Percentiles rank a stretch among this genome's conserved stretches.
phyloP scores from a whole-genome alignment of 1,284 basidiomycete genomes.

The Ganoderma sinense region DNA sequence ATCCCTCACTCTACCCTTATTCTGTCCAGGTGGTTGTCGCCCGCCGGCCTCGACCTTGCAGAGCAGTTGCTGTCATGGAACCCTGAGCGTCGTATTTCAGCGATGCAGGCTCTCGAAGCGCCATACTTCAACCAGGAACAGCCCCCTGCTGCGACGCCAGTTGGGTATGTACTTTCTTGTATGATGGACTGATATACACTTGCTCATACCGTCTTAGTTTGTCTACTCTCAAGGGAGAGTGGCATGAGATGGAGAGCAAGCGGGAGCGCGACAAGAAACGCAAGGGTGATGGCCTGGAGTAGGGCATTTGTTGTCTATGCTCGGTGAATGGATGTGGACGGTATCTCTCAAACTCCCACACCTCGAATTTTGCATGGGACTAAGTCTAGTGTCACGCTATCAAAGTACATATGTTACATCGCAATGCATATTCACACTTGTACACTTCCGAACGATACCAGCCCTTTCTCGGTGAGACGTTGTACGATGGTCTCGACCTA shows the following conservation, averaged over 20 bases:
- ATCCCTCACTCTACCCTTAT: slow-evolving; percentile 14
- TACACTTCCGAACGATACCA: slow-evolving; percentile 53
- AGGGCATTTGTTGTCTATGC: slow-evolving; percentile 19
- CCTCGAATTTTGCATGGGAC: slow-evolving; percentile 16
- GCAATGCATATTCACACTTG: slow-evolving; percentile 37
- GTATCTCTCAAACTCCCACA: background rate
- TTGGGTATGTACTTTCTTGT: slow-evolving; percentile 66
- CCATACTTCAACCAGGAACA: slow-evolving; percentile 87
- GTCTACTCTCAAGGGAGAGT: slow-evolving; percentile 86
- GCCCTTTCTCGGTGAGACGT: slow-evolving; percentile 73
- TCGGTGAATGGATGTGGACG: background rate
- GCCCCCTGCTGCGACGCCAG: slow-evolving; percentile 78
- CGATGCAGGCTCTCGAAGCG: slow-evolving; percentile 80
- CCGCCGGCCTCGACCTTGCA: slow-evolving; percentile 86
- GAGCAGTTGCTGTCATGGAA: slow-evolving; percentile 86
- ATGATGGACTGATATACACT: slow-evolving; percentile 4
- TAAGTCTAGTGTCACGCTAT: slow-evolving; percentile 27
- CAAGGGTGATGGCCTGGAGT: slow-evolving; percentile 53
- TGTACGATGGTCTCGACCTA: slow-evolving; percentile 87
- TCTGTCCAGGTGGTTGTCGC: slow-evolving; percentile 77
- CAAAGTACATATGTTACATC: slow-evolving; percentile 31
- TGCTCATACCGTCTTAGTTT: slow-evolving; percentile 53
- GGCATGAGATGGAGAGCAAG: slow-evolving; percentile 94
- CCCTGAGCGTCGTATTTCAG: slow-evolving; percentile 80
- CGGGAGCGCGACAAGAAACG: slow-evolving; percentile 83